Evolutionary conservation across 2,329 filamentous ascomycete species (phyloP), one percentile per base, ranked within the genome.

Genomic region (Colletotrichum chlorophyti): DNA sequence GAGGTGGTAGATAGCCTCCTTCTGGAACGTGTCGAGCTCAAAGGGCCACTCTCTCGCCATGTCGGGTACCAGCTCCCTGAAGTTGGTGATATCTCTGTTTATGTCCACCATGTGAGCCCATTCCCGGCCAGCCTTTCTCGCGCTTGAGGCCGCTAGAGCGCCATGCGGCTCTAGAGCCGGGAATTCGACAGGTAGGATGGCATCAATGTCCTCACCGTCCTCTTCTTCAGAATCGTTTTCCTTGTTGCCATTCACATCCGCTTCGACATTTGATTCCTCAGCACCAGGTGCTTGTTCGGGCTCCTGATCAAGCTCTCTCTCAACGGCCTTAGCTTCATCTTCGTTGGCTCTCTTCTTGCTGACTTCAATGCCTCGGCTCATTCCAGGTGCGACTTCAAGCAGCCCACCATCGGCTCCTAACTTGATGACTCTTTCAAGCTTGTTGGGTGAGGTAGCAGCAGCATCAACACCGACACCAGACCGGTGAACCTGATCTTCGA

Each of bases 61-160:
- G 60, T 98, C 91, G 0, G 95, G 95, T 7, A 99, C 93, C 32
- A 99, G 80, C 61, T 97, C 94, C 58, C 84, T 82, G 74, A 99
- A 98, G 70, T 98, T 98, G n/a, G 91, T 82, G 67, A 98, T 96
- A 49, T 94, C 91, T 59, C 92, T 86, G 68, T 94, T 93, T 65
- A 98, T 89, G 71, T 99, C 94, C 2, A 99, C 94, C 87, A 99
- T 96, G 75, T 99, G 95, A 48, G 95, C 95, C 94, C 95, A 99
- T 76, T 98, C 92, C 66, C 85, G 89, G 6, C 91, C 90, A 34
- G 86, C 86, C 68, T 90, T 91, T 68, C 88, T 91, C 60, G 87
- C 81, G 60, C 87, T 85, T 8, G 90, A 88, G 48, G 89, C 79
- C 17, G 90, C 83, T 26, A 97, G 84, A 19, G 86, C 83, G n/a